Base-by-base conservation (phyloP, 192 early-diverging fungal species). In the Coemansia sp. region DNA sequence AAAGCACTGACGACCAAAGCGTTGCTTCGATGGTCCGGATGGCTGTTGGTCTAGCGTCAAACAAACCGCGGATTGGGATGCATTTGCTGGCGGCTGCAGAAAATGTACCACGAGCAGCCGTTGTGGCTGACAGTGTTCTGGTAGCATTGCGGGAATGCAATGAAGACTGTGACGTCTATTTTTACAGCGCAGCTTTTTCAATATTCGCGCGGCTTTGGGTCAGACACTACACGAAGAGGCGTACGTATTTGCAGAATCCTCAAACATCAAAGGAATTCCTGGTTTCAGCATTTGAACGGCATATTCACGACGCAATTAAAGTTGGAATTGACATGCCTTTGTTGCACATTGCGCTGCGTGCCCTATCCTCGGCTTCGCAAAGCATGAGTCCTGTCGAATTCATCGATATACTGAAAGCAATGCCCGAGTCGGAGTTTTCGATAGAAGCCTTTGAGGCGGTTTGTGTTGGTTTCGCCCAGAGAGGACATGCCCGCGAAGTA, bases 81-180 rank as follows among this genome's bases (percentile, higher is more conserved):
- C 15, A 25, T 30, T n/a, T 81, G 10, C 59, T 81, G n/a, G 15
- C 13, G 12, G 39, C 63, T 23, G 29, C 58, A 7, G 30, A 2
- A 8, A 4, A 20, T n/a, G 63, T 70, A 34, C 39, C 40, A 21
- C 63, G 42, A 28, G 40, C 63, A 1, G 64, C 58, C 0, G 25
- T 62, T 0, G 52, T 72, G 5, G 74, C 70, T 3, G 64, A 64
- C 26, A 34, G 53, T 26, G 67, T 73, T 4, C 56, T 75, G 26
- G 31, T 6, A 12, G 65, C 34, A 18, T 20, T 76, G 13, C 18
- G 40, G 4, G 58, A 61, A 8, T 20, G 51, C n/a, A 40, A 30
- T 7, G 18, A 37, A 8, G 5, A 4, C 7, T 31, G 26, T 15
- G 23, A 46, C 4, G n/a, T 1, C 10, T 4, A 9, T 6, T 42